Evolutionary conservation across 306 rosid species (phyloP), one percentile per base, ranked within the genome.

Genomic region (Trifolium fragiferum): DNA sequence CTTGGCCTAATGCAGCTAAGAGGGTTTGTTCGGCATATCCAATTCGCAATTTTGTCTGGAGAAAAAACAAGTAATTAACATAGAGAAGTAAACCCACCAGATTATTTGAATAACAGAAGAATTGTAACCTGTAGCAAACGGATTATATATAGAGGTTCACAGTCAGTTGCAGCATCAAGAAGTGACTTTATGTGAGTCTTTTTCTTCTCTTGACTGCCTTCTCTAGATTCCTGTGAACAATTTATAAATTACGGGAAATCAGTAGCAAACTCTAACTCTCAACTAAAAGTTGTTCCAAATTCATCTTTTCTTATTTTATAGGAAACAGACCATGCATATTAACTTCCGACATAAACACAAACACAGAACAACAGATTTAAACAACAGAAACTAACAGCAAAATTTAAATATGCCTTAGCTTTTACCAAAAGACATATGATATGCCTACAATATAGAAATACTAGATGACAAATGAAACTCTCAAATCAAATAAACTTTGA

Each of bases 21-120:
- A 91, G 92, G 49, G 98, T 94, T 87, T 91, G 90, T 86, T 92
- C 99, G 0, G 93, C 97, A 71, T 77, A 82, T 60, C 99, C 99
- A 78, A 92, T 92, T 66, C 96, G 90, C 89, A 92, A 82, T 84
- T 94, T 89, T 38, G 92, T 15, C 97, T 92, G 59, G 57, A 79
- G 70, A 73, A 70, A n/a, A 66, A 30, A 9, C 63, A 65, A 72
- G 21, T 49, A 25, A 51, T 59, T 83, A 69, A 78, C 32, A 76
- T 70, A 43, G 30, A 74, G 61, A 71, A 75, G 13, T 66, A 78
- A 73, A 61, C 37, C 25, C 11, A 25, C 82, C 81, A 57, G 18
- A 75, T 50, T 18, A 70, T 49, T 73, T 63, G 30, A 73, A 70
- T 20, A 72, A 43, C 78, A 68, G 61, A 35, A 53, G 43, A 78